A percentile compares a stretch with the other conserved stretches of the same genome.
Evolutionary conservation across 2,329 filamentous ascomycete genomes (phyloP).

Genomic region (Apiospora malaysiana): DNA sequence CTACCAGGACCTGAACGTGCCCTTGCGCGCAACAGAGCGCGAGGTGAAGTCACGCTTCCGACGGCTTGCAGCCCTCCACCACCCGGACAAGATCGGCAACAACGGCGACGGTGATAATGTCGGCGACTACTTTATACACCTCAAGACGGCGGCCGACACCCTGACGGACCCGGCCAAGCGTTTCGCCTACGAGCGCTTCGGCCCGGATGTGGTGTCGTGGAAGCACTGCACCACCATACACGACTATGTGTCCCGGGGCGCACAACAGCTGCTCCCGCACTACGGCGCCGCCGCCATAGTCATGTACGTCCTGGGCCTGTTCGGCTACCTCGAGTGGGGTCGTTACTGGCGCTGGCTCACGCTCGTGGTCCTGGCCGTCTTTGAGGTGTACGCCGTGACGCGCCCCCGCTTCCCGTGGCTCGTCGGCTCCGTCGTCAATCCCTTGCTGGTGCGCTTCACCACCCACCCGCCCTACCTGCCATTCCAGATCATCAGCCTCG

Average conservation of each 20-base stretch:
- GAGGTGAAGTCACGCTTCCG: constrained; percentile 86
- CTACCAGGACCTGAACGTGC: constrained; percentile 78
- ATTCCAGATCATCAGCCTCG: constrained; percentile 80
- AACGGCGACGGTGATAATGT: constrained; percentile 39
- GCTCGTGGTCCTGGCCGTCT: constrained; percentile 57
- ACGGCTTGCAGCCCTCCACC: constrained; percentile 71
- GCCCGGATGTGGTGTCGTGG: constrained; percentile 73
- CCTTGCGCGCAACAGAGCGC: constrained; percentile 71
- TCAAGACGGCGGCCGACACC: constrained; percentile 84
- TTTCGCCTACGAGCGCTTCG: constrained; percentile 91
- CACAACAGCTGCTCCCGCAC: constrained; percentile 62
- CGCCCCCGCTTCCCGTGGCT: constrained; percentile 57
- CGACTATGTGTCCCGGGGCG: constrained; percentile 74
- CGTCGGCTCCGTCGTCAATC: constrained; percentile 52
- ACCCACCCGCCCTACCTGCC: constrained; percentile 72
- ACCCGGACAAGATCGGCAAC: constrained; percentile 80
- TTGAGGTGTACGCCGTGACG: constrained; percentile 63
- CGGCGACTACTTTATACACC: constrained; percentile 71
- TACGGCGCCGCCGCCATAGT: constrained; percentile 63
- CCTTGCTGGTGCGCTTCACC: constrained; percentile 45
- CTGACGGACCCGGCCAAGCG: constrained; percentile 76
- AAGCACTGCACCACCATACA: constrained; percentile 68
- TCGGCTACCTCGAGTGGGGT: constrained; percentile 73
- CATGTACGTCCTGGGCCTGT: constrained; percentile 66
- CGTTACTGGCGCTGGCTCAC: constrained; percentile 70